A percentile compares a stretch with the other conserved stretches of the same genome.
phyloP scores from a whole-genome alignment of 495 filamentous ascomycete species.

The Evansstolkia leycettana region DNA sequence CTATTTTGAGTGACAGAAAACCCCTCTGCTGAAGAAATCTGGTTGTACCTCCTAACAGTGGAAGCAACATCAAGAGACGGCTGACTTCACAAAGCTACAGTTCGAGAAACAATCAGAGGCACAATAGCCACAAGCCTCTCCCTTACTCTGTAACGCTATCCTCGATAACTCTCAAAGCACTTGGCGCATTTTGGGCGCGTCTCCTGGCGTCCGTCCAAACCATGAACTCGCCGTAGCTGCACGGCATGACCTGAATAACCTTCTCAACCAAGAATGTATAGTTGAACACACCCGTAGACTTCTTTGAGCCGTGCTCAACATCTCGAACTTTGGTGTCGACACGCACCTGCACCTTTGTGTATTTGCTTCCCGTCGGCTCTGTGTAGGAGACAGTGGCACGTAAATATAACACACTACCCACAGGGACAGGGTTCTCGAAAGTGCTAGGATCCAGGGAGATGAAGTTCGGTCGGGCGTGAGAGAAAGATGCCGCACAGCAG shows the following conservation, averaged over 20 bases:
- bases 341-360: conserved; percentile 17
- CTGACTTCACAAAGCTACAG: too few species aligned
- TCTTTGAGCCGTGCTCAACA: conserved; percentile 63
- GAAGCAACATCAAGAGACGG: too few species aligned
- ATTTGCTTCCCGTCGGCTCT: conserved; percentile 38
- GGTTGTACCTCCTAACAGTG: too few species aligned
- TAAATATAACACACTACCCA: conserved; percentile 71
- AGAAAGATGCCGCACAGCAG: conserved; percentile 69
- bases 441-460: conserved; percentile 67
- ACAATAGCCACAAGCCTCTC: too few species aligned
- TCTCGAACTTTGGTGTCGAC: conserved; percentile 52
- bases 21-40: too few species aligned
- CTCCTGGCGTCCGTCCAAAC: conserved; percentile 64
- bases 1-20: too few species aligned
- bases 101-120: too few species aligned
- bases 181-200: conserved; percentile 37
- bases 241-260: conserved; percentile 62
- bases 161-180: conserved; percentile 24
- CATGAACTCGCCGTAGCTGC: conserved; percentile 68
- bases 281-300: conserved; percentile 72
- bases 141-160: conserved; percentile 37
- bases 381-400: conserved; percentile 69
- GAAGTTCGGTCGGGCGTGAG: conserved; percentile 65
- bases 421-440: conserved; percentile 75
- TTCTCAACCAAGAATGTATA: conserved; percentile 72